A percentile compares a stretch with the other conserved stretches of the same genome.
phyloP scores from a whole-genome alignment of 371 early-diverging fungal species.

The Apophysomyces elegans region DNA sequence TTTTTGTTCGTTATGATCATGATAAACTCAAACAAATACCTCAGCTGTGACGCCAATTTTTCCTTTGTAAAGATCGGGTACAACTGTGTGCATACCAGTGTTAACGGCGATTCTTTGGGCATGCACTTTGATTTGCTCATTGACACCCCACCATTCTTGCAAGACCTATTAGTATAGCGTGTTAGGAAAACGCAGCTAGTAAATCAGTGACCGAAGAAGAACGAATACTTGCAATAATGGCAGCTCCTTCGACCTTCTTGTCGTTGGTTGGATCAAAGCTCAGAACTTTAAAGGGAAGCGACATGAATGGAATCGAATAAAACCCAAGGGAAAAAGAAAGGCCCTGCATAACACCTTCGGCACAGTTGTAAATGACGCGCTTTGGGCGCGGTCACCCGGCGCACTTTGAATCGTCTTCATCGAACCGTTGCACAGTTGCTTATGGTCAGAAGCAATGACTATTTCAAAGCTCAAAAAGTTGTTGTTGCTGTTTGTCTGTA shows the following conservation, averaged over 20 bases:
- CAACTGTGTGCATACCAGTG: constrained; percentile 44
- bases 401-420: no score
- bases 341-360: background rate
- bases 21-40: constrained; percentile 5
- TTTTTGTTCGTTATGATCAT: no score
- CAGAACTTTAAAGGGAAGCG: constrained; percentile 24
- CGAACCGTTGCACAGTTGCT: no score
- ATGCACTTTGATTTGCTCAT: constrained; percentile 44
- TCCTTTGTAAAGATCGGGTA: constrained; percentile 58
- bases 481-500: no score
- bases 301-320: background rate
- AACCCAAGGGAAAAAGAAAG: background rate
- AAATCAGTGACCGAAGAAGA: background rate
- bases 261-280: constrained; percentile 25
- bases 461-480: no score
- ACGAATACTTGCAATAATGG: constrained; percentile 32
- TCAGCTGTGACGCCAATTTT: constrained; percentile 46
- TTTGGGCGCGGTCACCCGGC: no score
- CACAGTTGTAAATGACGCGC: background rate
- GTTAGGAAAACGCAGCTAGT: background rate
- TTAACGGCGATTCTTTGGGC: constrained; percentile 54
- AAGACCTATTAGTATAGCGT: constrained; percentile 19
- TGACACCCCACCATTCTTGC: constrained; percentile 50
- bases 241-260: constrained; percentile 21
- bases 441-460: no score